phyloP scores from a whole-genome alignment of 371 early-diverging fungal genomes.

The Lichtheimia ramosa region DNA sequence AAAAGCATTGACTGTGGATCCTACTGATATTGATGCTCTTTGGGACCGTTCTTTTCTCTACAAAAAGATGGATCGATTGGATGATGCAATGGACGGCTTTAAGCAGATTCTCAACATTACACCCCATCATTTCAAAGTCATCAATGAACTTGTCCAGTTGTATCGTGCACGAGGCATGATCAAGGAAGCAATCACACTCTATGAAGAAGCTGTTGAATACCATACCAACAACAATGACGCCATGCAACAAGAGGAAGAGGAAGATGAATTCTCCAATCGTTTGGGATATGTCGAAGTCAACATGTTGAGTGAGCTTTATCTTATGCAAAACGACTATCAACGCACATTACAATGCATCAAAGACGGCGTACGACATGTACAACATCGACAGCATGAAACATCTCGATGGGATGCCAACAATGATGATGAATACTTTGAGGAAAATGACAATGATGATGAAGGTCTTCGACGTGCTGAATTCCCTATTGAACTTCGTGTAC shows the following conservation, averaged over 20 bases:
- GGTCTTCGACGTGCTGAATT: constrained; percentile 46
- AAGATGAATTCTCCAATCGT: constrained; percentile 35
- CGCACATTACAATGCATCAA: constrained; percentile 70
- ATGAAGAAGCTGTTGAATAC: constrained; percentile 48
- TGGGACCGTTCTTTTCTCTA: constrained; percentile 71
- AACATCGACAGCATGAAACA: constrained; percentile 63
- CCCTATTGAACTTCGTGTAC: constrained; percentile 82
- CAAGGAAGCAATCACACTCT: constrained; percentile 54
- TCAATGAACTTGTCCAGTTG: constrained; percentile 56
- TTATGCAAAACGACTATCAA: constrained; percentile 75
- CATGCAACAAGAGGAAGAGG: constrained; percentile 26
- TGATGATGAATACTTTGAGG: constrained; percentile 53
- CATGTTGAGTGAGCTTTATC: constrained; percentile 82
- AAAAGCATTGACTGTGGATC: constrained; percentile 66
- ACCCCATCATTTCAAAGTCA: constrained; percentile 59
- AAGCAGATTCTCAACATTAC: constrained; percentile 40
- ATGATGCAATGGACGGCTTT: constrained; percentile 58
- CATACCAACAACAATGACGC: constrained; percentile 27
- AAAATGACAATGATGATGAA: constrained; percentile 8
- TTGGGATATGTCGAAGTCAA: constrained; percentile 81
- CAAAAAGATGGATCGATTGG: constrained; percentile 37
- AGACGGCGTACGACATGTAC: constrained; percentile 67
- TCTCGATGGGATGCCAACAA: constrained; percentile 59
- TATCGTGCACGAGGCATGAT: constrained; percentile 46
- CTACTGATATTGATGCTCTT: constrained; percentile 66